Base-by-base conservation (phyloP, 257 asterid genomes). In the Petunia axillaris region DNA sequence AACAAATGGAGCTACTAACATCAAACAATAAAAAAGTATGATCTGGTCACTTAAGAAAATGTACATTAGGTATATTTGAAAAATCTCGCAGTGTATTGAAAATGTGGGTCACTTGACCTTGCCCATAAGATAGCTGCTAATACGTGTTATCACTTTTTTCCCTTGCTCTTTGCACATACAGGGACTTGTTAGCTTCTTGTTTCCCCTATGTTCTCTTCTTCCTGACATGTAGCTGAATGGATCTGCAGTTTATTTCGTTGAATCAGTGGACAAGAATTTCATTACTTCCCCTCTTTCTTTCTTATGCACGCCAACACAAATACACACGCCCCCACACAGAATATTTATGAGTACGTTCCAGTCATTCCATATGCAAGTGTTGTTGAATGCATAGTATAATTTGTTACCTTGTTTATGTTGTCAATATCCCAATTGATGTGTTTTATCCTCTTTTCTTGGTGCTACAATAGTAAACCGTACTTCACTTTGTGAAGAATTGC, bases 1-100 rank as follows among this genome's bases (percentile, higher is more conserved):
- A 92, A 87, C 97, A 91, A 87, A 90, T 95, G 99, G 99, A 89
- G 38, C 90, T 82, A 82, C 97, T 95, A 62, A 79, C 96, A 11
- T 92, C 95, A 3, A 90, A 93, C 3, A 83, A 83, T 75, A 81
- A 88, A 70, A 92, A 89, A 62, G 79, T 0, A 64, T 77, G 79
- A 40, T 77, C 70, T 81, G 48, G 9, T 81, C 77, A 76, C 62
- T n/a, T 79, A 68, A 50, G 50, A 48, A 50, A 40, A 35, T 53
- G 76, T 46, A 75, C 16, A 36, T 8, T 16, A 36, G 48, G 73
- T 74, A 35, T 71, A 14, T 58, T 74, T 39, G 67, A 14, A 38
- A 73, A 73, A 35, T 50, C 53, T 48, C 44, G 62, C 50, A 73
- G 78, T 50, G 57, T 52, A 25, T 25, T 10, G 9, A 15, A 8